phyloP scores from a whole-genome alignment of 495 filamentous ascomycete species.

The Penicillium egyptiacum region DNA sequence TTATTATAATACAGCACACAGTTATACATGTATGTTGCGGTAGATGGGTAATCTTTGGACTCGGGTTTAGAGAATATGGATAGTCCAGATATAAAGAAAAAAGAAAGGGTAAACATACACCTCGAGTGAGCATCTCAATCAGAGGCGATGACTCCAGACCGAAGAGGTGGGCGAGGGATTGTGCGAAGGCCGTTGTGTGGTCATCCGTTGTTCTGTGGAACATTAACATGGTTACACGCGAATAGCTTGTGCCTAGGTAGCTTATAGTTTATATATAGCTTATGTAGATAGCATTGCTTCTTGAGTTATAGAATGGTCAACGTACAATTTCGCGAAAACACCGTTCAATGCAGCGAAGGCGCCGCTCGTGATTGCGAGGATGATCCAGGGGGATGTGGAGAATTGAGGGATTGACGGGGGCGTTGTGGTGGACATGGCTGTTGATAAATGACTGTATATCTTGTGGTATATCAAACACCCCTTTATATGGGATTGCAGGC shows the following conservation, averaged over 20 bases:
- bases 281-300: background rate
- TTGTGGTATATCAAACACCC: background rate
- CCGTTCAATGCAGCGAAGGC: constrained; percentile 92
- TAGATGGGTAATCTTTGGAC: background rate
- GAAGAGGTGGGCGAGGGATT: constrained; percentile 60
- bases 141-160: constrained; percentile 48
- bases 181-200: constrained; percentile 70
- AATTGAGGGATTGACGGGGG: constrained; percentile 11
- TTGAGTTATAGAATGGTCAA: constrained; percentile 5
- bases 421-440: constrained; percentile 17
- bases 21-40: background rate
- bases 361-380: constrained; percentile 80
- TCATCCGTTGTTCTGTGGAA: constrained; percentile 75
- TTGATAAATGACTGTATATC: background rate
- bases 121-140: constrained; percentile 66
- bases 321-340: constrained; percentile 92
- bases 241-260: background rate
- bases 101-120: constrained; percentile 55
- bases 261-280: constrained; percentile 1
- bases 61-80: background rate
- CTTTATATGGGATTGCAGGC: background rate
- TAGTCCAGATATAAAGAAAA: background rate
- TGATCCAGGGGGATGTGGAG: constrained; percentile 60
- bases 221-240: constrained; percentile 5
- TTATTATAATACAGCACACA: background rate